Conservation (phyloP, 805 yeast genomes). For the Kazachstania viticola region DNA sequence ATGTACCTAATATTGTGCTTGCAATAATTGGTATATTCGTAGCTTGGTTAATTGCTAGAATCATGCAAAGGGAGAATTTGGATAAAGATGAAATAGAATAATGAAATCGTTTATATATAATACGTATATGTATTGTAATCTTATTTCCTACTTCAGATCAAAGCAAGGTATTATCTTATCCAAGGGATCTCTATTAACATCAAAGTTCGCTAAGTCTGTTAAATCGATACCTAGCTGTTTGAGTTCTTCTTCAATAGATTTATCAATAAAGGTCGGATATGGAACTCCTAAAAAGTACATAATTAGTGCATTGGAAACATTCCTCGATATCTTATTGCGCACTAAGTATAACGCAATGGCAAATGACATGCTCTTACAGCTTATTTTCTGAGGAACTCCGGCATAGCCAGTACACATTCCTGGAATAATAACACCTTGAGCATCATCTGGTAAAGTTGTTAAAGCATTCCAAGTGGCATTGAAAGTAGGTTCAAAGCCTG, state of each 20-base stretch:
- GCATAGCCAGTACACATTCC: conserved; percentile 26
- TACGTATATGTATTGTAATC: no score
- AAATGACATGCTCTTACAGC: conserved; percentile 22
- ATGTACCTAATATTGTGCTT: conserved; percentile 17
- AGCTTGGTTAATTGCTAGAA: no score
- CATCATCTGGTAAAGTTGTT: conserved; percentile 10
- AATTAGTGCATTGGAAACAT: conserved; percentile 16
- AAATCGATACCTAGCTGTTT: conserved; percentile 11
- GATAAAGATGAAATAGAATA: no score
- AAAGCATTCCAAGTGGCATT: conserved; percentile 22
- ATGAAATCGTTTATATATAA: no score
- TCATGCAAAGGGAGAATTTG: no score
- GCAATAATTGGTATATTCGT: conserved; percentile 12
- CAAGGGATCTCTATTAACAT: conserved; percentile 10
- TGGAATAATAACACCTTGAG: conserved; percentile 19
- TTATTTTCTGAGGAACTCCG: conserved; percentile 19
- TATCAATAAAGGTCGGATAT: conserved; percentile 12
- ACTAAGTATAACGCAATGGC: conserved; percentile 17
- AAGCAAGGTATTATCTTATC: conserved; percentile 11
- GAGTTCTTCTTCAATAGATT: conserved; percentile 14
- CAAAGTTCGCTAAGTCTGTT: conserved; percentile 8
- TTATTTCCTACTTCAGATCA: no score
- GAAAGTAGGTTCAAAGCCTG: conserved; percentile 21
- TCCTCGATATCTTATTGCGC: conserved; percentile 10
- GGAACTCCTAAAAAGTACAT: conserved; percentile 19